phyloP scores from a whole-genome alignment of 75 land plant genomes.

The Pinus albicaulis region DNA sequence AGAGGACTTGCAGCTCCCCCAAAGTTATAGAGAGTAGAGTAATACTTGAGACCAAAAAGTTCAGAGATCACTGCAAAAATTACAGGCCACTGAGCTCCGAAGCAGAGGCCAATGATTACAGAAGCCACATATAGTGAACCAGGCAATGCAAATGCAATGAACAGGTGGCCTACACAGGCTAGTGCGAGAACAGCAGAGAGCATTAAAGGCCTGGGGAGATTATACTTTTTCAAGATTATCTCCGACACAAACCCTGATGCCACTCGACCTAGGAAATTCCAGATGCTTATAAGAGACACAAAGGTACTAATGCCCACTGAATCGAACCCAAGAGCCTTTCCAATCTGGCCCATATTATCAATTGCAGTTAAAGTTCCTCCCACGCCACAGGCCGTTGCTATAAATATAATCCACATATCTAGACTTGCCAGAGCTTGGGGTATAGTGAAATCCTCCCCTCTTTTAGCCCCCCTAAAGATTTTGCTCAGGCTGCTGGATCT shows the following conservation, averaged over 20 bases:
- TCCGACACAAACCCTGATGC: constrained; percentile 60
- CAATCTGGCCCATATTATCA: constrained; percentile 52
- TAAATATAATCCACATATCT: constrained; percentile 57
- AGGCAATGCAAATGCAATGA: constrained; percentile 33
- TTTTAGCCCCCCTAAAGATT: too few relatives aligned
- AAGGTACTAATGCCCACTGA: constrained; percentile 30
- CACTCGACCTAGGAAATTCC: constrained; percentile 62
- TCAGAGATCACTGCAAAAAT: constrained; percentile 61
- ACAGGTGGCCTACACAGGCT: constrained; percentile 27
- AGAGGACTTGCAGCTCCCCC: constrained; percentile 61
- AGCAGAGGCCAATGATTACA: constrained; percentile 49
- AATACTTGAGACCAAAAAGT: constrained; percentile 66
- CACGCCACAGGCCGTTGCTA: constrained; percentile 29
- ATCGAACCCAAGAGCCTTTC: constrained; percentile 51
- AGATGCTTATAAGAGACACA: constrained; percentile 63
- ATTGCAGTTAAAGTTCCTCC: constrained; percentile 52
- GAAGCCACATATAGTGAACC: constrained; percentile 51
- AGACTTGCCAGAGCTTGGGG: constrained; percentile 49
- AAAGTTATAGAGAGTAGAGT: constrained; percentile 42
- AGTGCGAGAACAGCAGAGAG: constrained; percentile 12
- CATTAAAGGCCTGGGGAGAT: constrained; percentile 21
- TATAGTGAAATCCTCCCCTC: constrained; percentile 51
- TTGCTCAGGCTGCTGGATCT: too few relatives aligned
- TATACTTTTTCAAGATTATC: constrained; percentile 19
- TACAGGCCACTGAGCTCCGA: constrained; percentile 57